Evolutionary conservation across 345 rosid species (phyloP).

Genomic region (Pistacia vera): DNA sequence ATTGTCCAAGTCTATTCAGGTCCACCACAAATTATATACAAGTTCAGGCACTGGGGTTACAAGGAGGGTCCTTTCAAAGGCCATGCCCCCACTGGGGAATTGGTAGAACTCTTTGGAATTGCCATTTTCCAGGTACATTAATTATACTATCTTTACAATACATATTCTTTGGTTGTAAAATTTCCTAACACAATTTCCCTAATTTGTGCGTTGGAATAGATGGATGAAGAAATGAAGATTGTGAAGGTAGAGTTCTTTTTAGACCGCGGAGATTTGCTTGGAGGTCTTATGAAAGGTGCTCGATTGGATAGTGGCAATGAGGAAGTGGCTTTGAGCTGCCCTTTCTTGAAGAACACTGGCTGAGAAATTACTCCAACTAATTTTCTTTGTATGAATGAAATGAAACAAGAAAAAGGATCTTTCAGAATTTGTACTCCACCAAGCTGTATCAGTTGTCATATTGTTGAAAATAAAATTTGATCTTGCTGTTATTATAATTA

Average conservation of each 20-base stretch:
- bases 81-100: constrained; percentile 55
- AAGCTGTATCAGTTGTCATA: too few relatives aligned
- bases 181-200: background rate
- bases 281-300: constrained; percentile 52
- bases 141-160: background rate
- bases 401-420: too few relatives aligned
- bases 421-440: too few relatives aligned
- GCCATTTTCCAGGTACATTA: constrained; percentile 25
- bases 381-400: too few relatives aligned
- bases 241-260: constrained; percentile 57
- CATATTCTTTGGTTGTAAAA: background rate
- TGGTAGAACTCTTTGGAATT: constrained; percentile 45
- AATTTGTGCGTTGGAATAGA: constrained; percentile 18
- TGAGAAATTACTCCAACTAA: background rate
- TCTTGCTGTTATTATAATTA: too few relatives aligned
- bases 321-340: constrained; percentile 41
- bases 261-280: constrained; percentile 59
- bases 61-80: constrained; percentile 82
- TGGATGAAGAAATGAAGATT: constrained; percentile 53
- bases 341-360: constrained; percentile 45
- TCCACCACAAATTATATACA: constrained; percentile 54
- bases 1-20: constrained; percentile 59
- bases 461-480: too few relatives aligned
- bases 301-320: constrained; percentile 8
- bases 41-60: constrained; percentile 79